These are phyloP conservation scores for Colletotrichum melonis DNA, from an alignment of 2,329 filamentous ascomycete species.

Conservation along the genomic window DNA sequence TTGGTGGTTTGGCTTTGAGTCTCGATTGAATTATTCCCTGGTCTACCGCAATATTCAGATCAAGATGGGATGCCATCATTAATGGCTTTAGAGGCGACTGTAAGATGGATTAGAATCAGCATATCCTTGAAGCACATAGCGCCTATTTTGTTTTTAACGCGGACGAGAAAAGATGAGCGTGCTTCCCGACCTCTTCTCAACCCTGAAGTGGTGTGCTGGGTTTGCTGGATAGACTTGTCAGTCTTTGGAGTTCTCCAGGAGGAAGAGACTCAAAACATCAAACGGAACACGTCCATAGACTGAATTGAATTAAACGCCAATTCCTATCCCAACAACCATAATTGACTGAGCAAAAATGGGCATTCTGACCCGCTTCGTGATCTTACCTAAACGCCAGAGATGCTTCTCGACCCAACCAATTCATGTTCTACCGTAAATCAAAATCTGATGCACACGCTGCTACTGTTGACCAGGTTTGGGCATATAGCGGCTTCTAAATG, in stretches of 20 bases:
- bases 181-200: background rate
- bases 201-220: background rate
- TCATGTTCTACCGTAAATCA: conserved; percentile 6
- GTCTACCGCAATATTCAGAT: background rate
- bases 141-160: background rate
- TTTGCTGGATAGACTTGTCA: background rate
- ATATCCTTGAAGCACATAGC: background rate
- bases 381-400: conserved; percentile 35
- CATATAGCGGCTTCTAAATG: conserved; percentile 71
- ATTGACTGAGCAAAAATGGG: conserved; percentile 1
- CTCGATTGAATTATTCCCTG: background rate
- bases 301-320: background rate
- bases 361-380: conserved; percentile 21
- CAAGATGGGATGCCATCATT: background rate
- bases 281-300: background rate
- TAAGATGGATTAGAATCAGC: background rate
- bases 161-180: background rate
- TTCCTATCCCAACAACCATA: background rate
- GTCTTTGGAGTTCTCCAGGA: background rate
- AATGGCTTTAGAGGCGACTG: background rate
- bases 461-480: conserved; percentile 42
- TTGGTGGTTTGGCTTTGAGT: background rate
- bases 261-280: background rate
- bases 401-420: conserved; percentile 15
- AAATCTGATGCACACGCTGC: conserved; percentile 9